These are phyloP conservation scores for Chamaenerion angustifolium DNA, from an alignment of 345 rosid genomes.

Conservation along the genomic window DNA sequence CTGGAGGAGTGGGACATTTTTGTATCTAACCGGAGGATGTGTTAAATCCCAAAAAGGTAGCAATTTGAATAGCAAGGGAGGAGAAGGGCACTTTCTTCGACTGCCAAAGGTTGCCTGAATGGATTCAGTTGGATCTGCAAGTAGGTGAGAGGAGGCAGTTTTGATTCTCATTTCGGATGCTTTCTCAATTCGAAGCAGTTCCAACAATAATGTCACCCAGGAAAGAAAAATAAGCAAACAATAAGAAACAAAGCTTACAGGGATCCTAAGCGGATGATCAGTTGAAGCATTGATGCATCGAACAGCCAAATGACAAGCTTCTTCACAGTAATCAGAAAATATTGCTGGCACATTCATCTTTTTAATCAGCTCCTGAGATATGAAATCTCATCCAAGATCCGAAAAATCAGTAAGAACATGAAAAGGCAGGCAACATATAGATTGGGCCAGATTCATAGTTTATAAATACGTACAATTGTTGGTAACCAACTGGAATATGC, in stretches of 20 bases:
- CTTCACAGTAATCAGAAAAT: conserved; percentile 91
- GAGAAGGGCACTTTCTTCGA: conserved; percentile 49
- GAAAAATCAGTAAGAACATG: not conserved
- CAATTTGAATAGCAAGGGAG: conserved; percentile 94
- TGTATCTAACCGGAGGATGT: not conserved
- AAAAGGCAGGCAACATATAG: not conserved
- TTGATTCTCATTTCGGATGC: not conserved
- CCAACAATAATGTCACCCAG: not conserved
- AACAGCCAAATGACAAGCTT: conserved; percentile 83
- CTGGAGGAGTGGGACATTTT: too few relatives aligned
- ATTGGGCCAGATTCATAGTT: not conserved
- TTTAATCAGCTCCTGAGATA: conserved; percentile 56
- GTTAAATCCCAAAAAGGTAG: conserved; percentile 58
- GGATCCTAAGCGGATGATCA: conserved; percentile 37
- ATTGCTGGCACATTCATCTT: conserved; percentile 56
- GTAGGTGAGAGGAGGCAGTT: not conserved
- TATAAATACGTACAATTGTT: conserved; percentile 41
- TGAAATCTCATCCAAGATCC: not conserved
- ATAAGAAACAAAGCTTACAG: conserved; percentile 20
- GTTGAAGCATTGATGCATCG: conserved; percentile 39
- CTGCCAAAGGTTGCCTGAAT: conserved; percentile 87
- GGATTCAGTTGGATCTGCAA: conserved; percentile 76
- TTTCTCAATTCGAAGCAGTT: conserved; percentile 7
- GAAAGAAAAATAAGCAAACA: not conserved
- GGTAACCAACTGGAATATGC: conserved; percentile 81